Conservation (phyloP, 148 eudicot genomes). For the Amaranthus hypochondriacus region DNA sequence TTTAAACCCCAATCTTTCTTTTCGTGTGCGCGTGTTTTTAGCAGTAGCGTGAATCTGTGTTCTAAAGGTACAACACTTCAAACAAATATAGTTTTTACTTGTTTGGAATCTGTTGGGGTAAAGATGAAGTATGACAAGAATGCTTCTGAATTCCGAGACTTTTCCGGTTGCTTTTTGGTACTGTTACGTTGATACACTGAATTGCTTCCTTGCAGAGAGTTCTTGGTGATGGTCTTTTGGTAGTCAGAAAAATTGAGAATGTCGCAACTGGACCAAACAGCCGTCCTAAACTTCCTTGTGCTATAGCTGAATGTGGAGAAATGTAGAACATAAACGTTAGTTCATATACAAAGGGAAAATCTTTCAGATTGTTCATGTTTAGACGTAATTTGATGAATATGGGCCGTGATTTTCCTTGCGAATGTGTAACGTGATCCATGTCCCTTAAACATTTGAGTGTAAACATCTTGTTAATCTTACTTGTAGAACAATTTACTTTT, state of each 20-base stretch:
- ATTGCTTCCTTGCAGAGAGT: constrained; percentile 57
- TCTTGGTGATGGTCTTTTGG: constrained; percentile 87
- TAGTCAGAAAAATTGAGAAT: constrained; percentile 89
- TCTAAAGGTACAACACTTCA: background rate
- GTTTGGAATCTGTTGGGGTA: background rate
- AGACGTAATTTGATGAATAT: background rate
- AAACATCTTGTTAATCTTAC: constrained; percentile 1
- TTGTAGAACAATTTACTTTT: background rate
- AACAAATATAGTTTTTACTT: background rate
- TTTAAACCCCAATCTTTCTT: background rate
- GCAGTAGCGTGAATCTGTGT: background rate
- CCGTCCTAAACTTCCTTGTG: constrained; percentile 78
- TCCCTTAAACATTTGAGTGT: background rate
- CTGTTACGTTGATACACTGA: background rate
- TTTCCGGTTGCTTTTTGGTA: background rate
- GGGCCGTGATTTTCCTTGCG: background rate
- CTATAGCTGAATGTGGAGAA: constrained; percentile 90
- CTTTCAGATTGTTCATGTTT: background rate
- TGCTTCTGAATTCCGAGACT: background rate
- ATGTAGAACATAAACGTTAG: constrained; percentile 35
- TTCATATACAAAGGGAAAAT: background rate
- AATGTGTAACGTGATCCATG: background rate
- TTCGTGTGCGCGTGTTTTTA: background rate
- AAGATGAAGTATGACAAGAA: background rate
- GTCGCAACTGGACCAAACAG: constrained; percentile 83